A percentile compares a stretch with the other conserved stretches of the same genome.
phyloP scores from a whole-genome alignment of 73 alveolate genomes.

The Tetrahymena borealis region DNA sequence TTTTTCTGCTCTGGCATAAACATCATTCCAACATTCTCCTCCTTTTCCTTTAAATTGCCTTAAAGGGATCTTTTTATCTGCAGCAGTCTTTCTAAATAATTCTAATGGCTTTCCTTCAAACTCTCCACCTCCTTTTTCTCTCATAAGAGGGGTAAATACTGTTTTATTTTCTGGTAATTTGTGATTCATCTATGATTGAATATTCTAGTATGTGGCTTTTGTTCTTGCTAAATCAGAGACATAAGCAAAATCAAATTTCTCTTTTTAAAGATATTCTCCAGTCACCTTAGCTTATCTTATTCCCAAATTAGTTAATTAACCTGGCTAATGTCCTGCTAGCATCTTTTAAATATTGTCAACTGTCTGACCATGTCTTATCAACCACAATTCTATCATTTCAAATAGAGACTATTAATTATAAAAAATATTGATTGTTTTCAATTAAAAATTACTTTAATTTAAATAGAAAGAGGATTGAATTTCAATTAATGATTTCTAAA shows the following conservation, averaged over 20 bases:
- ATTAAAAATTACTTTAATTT: background rate
- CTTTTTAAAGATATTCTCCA: background rate
- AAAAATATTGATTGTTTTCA: background rate
- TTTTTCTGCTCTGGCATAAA: background rate
- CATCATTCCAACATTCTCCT: conserved; percentile 1
- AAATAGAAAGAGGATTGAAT: too few relatives aligned
- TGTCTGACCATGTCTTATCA: background rate
- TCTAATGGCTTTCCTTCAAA: background rate
- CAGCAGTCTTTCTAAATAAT: background rate
- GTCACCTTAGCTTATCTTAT: background rate
- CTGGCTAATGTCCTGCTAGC: background rate
- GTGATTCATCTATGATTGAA: background rate
- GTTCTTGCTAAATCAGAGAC: background rate
- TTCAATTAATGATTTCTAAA: too few relatives aligned
- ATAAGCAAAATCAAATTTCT: background rate
- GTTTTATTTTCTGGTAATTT: background rate
- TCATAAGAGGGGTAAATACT: background rate
- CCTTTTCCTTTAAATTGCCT: background rate
- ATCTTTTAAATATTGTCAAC: background rate
- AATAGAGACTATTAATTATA: background rate
- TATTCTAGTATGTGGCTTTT: background rate
- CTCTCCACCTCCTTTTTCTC: background rate
- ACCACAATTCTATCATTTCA: background rate
- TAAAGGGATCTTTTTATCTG: background rate
- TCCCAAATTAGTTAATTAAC: background rate